These are phyloP conservation scores for Epicoccum nigrum DNA, from an alignment of 2,329 filamentous ascomycete species.

Conservation along the genomic window DNA sequence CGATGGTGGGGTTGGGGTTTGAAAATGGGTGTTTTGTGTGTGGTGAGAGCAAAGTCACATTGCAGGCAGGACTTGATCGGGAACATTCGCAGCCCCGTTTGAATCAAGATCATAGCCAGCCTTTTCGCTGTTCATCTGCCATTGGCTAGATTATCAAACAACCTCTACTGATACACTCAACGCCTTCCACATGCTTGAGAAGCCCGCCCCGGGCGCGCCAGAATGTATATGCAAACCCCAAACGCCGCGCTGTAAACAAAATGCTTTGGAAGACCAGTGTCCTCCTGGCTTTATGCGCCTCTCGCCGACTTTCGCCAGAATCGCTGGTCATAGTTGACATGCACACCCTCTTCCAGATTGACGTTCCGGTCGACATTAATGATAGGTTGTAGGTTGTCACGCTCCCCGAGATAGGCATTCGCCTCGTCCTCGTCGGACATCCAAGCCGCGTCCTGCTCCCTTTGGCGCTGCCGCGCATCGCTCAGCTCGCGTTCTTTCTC, in stretches of 20 bases:
- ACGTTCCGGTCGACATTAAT: slow-evolving; percentile 33
- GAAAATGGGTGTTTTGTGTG: too few species aligned
- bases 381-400: slow-evolving; percentile 39
- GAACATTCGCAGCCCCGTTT: too few species aligned
- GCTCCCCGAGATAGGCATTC: slow-evolving; percentile 25
- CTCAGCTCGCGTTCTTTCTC: slow-evolving; percentile 41
- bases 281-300: slow-evolving; percentile 19
- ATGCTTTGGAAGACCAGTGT: slow-evolving; percentile 27
- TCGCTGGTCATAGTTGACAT: slow-evolving; percentile 66
- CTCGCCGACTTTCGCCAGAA: slow-evolving; percentile 60
- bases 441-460: slow-evolving; percentile 24
- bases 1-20: background rate
- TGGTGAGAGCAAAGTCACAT: background rate
- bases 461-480: slow-evolving; percentile 28
- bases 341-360: slow-evolving; percentile 48
- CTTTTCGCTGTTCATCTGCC: slow-evolving; percentile 2
- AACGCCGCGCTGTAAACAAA: slow-evolving; percentile 52
- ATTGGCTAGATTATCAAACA: slow-evolving; percentile 27
- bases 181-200: slow-evolving; percentile 31
- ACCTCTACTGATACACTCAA: slow-evolving; percentile 21
- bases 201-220: slow-evolving; percentile 19
- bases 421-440: slow-evolving; percentile 32
- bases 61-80: too few species aligned
- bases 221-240: slow-evolving; percentile 35
- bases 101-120: background rate